Evolutionary conservation across 2,329 filamentous ascomycete genomes (phyloP).

Genomic region (Zymoseptoria tritici): DNA sequence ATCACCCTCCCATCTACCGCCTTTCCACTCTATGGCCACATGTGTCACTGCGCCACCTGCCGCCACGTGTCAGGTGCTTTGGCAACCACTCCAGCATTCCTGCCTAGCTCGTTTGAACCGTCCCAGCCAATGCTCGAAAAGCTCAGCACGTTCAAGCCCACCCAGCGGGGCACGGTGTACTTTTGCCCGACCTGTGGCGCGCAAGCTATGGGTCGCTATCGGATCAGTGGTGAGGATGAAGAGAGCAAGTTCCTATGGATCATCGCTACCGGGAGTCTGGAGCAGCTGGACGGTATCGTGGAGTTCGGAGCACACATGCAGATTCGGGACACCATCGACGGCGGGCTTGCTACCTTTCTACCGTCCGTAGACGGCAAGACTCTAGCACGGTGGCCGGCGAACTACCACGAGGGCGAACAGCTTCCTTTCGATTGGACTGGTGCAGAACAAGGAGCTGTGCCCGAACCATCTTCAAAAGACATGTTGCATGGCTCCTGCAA

Average conservation of each 20-base stretch:
- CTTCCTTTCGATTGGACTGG: constrained; percentile 21
- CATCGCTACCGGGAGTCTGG: constrained; percentile 28
- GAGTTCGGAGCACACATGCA: constrained; percentile 28
- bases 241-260: constrained; percentile 19
- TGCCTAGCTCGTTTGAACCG: constrained; percentile 32
- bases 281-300: constrained; percentile 24
- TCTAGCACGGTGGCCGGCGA: constrained; percentile 24
- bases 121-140: constrained; percentile 22
- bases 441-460: not conserved
- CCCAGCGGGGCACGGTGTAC: constrained; percentile 36
- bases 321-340: constrained; percentile 31
- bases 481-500: constrained; percentile 44
- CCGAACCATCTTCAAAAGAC: constrained; percentile 4
- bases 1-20: constrained; percentile 29
- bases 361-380: constrained; percentile 17
- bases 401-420: constrained; percentile 10
- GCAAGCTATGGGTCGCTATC: constrained; percentile 27
- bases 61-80: constrained; percentile 43
- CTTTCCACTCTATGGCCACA: constrained; percentile 33
- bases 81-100: constrained; percentile 35
- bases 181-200: constrained; percentile 47
- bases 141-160: constrained; percentile 40
- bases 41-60: constrained; percentile 50
- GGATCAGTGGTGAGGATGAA: constrained; percentile 15
- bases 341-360: constrained; percentile 32